A percentile compares a stretch with the other conserved stretches of the same genome.
Conservation (phyloP, 2,329 filamentous ascomycete species). For the Ceratocystis huliohia region DNA sequence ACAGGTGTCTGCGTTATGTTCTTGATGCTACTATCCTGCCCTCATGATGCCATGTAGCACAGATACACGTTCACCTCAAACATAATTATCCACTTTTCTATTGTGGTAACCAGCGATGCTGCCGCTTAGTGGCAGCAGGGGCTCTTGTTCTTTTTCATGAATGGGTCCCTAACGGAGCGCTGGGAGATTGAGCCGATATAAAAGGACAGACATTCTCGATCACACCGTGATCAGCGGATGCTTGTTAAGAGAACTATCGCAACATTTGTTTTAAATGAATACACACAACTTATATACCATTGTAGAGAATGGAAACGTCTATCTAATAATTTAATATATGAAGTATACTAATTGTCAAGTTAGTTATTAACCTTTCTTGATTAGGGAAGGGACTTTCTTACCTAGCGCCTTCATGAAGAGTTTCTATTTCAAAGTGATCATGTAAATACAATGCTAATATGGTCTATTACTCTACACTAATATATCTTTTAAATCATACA, state of each 20-base stretch:
- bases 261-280: conserved; percentile 24
- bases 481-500: no score
- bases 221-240: conserved; percentile 28
- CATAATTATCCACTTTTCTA: background rate
- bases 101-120: conserved; percentile 47
- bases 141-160: conserved; percentile 41
- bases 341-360: no score
- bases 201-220: conserved; percentile 16
- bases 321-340: no score
- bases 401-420: no score
- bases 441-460: no score
- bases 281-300: no score
- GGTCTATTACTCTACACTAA: no score
- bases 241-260: conserved; percentile 34
- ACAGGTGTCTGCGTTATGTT: background rate
- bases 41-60: background rate
- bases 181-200: conserved; percentile 40
- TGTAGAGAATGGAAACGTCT: no score
- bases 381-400: no score
- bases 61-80: background rate
- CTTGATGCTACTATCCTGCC: background rate
- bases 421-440: no score
- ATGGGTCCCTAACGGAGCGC: conserved; percentile 59
- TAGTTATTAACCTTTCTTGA: no score
- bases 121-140: conserved; percentile 48